Evolutionary conservation across 2,329 filamentous ascomycete species (phyloP).

Genomic region (Pseudogymnoascus sp.): DNA sequence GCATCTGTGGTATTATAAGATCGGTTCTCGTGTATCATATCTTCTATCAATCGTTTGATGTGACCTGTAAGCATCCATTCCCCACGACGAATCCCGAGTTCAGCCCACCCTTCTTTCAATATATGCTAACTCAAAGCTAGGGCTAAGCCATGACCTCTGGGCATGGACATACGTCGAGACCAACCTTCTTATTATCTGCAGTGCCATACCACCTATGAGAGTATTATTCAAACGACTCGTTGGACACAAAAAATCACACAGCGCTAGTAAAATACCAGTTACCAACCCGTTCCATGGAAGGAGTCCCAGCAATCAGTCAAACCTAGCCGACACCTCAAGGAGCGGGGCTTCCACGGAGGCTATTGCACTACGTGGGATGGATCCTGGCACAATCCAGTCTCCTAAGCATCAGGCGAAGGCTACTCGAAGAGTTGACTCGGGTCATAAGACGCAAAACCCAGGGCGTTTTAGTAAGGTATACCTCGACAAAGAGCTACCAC

Average conservation of each 20-base stretch:
- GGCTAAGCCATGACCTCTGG: slow-evolving; percentile 1
- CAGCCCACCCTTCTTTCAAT: neutral
- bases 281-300: neutral
- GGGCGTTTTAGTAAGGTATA: neutral
- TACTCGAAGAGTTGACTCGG: neutral
- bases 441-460: neutral
- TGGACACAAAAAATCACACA: neutral
- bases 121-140: neutral
- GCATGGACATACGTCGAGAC: neutral
- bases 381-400: neutral
- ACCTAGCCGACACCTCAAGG: neutral
- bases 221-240: neutral
- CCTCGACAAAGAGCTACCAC: neutral
- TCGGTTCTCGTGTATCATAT: neutral
- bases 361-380: neutral
- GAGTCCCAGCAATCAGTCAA: neutral
- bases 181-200: slow-evolving; percentile 5
- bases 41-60: neutral
- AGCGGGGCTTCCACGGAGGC: neutral
- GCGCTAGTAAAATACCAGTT: neutral
- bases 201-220: neutral
- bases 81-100: neutral
- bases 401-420: neutral
- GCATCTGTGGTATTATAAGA: neutral
- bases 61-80: neutral